A percentile compares a stretch with the other conserved stretches of the same genome.
These are phyloP conservation scores for Penicillium palitans DNA, from an alignment of 2,329 filamentous ascomycete genomes.

Conservation along the genomic window DNA sequence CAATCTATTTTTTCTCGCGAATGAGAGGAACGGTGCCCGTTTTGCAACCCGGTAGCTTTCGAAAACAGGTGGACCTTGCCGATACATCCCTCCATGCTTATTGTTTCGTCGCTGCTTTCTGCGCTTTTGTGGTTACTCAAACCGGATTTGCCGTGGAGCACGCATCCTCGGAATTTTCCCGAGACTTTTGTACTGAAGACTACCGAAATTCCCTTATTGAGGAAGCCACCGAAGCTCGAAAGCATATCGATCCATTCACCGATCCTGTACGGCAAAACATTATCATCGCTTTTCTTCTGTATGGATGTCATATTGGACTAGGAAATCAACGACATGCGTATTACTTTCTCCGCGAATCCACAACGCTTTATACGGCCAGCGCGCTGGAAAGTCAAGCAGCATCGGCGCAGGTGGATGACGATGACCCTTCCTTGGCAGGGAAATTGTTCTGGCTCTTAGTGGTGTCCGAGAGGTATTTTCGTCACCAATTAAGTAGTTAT, in stretches of 20 bases:
- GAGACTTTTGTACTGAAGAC: neutral
- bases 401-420: slow-evolving; percentile 55
- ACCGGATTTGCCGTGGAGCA: slow-evolving; percentile 19
- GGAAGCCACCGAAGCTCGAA: slow-evolving; percentile 28
- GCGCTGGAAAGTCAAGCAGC: slow-evolving; percentile 40
- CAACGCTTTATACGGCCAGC: slow-evolving; percentile 64
- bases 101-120: slow-evolving; percentile 39
- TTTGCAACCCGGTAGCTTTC: slow-evolving; percentile 24
- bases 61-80: slow-evolving; percentile 24
- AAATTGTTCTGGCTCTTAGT: slow-evolving; percentile 69
- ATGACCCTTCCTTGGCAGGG: slow-evolving; percentile 34
- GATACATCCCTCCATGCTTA: slow-evolving; percentile 26
- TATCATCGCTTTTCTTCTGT: slow-evolving; percentile 70
- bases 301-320: slow-evolving; percentile 65
- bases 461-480: slow-evolving; percentile 60
- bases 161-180: neutral
- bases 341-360: slow-evolving; percentile 71
- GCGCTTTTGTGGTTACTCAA: slow-evolving; percentile 38
- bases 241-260: slow-evolving; percentile 23
- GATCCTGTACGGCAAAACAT: slow-evolving; percentile 39
- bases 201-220: slow-evolving; percentile 25
- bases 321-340: slow-evolving; percentile 71
- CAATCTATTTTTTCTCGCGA: slow-evolving; percentile 24
- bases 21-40: slow-evolving; percentile 34
- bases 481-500: neutral